These are phyloP conservation scores for Candida coquimbonensis DNA, from an alignment of 805 yeast species.

Conservation along the genomic window DNA sequence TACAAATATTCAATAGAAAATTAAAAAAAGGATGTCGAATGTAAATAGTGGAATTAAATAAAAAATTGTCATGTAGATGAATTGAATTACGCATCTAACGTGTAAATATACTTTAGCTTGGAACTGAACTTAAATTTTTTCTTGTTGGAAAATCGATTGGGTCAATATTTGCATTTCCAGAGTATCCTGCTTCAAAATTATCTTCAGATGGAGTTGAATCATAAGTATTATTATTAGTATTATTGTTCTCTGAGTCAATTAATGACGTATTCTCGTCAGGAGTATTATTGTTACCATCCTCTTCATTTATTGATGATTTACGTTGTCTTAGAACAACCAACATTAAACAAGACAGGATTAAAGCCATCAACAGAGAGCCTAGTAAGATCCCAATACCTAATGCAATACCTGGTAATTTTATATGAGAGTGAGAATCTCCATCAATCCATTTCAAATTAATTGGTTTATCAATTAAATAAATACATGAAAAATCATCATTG, in stretches of 20 bases:
- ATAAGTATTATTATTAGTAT: neutral
- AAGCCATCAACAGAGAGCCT: slow-evolving; percentile 42
- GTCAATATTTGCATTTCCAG: slow-evolving; percentile 13
- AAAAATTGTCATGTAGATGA: too few relatives aligned
- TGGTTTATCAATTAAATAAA: slow-evolving; percentile 62
- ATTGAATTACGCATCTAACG: neutral
- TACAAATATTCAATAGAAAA: too few relatives aligned
- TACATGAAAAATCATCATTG: slow-evolving; percentile 34
- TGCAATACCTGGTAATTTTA: slow-evolving; percentile 63
- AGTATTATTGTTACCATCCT: neutral
- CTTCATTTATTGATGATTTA: slow-evolving; percentile 1
- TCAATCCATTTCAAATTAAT: slow-evolving; percentile 59
- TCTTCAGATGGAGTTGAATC: neutral
- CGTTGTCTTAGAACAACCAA: slow-evolving; percentile 26
- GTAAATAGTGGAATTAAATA: too few relatives aligned
- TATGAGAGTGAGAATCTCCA: slow-evolving; percentile 39
- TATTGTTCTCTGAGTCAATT: neutral
- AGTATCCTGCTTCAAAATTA: slow-evolving; percentile 21
- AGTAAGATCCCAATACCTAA: slow-evolving; percentile 58
- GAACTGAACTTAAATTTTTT: neutral
- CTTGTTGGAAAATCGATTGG: slow-evolving; percentile 12
- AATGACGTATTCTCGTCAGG: neutral
- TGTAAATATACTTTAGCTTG: neutral
- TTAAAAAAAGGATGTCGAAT: too few relatives aligned
- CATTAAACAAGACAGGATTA: slow-evolving; percentile 30